Evolutionary conservation across 768 basidiomycete genomes (phyloP).

Genomic region (Termitomyces sp.): DNA sequence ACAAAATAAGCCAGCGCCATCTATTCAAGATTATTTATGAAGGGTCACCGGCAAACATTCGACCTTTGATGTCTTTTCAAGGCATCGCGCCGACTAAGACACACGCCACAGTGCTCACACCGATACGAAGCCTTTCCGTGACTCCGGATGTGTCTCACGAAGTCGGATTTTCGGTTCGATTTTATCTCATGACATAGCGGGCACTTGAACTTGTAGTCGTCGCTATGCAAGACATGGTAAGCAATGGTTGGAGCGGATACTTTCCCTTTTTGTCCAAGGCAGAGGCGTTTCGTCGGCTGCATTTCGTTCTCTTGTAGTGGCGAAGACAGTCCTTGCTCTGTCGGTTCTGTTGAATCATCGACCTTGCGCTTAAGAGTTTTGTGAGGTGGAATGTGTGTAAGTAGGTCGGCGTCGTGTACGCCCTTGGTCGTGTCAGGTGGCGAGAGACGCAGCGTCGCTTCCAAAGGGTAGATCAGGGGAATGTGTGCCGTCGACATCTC

Average conservation of each 20-base stretch:
- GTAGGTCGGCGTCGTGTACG: neutral
- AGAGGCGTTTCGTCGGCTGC: neutral
- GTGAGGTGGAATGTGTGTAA: neutral
- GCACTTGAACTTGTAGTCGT: neutral
- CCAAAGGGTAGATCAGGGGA: neutral
- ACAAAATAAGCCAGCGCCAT: too few relatives aligned
- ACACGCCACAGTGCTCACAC: neutral
- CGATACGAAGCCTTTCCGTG: neutral
- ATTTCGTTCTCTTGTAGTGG: neutral
- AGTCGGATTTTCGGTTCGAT: neutral
- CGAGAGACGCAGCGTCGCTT: neutral
- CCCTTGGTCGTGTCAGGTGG: neutral
- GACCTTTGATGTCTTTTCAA: neutral
- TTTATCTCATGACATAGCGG: neutral
- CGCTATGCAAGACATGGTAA: neutral
- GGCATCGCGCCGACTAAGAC: neutral
- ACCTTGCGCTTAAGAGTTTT: neutral
- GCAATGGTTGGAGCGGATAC: neutral
- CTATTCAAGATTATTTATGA: too few relatives aligned
- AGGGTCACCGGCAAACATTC: neutral
- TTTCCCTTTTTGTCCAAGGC: neutral
- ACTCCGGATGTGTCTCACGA: neutral
- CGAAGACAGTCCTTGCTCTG: neutral
- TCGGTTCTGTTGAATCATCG: neutral
- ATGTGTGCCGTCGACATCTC: neutral